phyloP scores from a whole-genome alignment of 257 asterid species.

The Nicotiana benthamiana region DNA sequence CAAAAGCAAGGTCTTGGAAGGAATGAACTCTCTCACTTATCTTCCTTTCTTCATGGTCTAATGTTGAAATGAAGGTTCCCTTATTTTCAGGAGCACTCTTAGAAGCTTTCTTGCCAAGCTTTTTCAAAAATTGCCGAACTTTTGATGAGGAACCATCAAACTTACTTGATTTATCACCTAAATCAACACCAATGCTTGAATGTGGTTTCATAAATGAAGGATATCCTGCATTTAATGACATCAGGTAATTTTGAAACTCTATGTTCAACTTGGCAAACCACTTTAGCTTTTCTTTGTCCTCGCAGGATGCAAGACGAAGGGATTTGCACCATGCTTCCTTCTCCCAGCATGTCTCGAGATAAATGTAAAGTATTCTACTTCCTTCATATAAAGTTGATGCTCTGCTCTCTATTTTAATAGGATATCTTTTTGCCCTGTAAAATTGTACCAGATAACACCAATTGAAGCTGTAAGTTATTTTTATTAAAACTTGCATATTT shows the following conservation, averaged over 20 bases:
- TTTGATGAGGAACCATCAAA: conserved; percentile 71
- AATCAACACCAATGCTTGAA: conserved; percentile 32
- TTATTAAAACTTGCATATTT: conserved; percentile 38
- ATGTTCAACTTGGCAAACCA: conserved; percentile 59
- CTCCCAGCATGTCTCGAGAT: conserved; percentile 90
- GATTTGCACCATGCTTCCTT: conserved; percentile 98
- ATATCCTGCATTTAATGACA: conserved; percentile 59
- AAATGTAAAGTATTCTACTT: conserved; percentile 52
- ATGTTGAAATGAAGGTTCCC: conserved; percentile 26
- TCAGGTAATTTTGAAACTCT: conserved; percentile 68
- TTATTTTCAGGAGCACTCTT: conserved; percentile 56
- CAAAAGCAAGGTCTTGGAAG: conserved; percentile 37
- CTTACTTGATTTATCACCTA: conserved; percentile 54
- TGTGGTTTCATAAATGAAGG: conserved; percentile 80
- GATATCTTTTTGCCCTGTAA: conserved; percentile 88
- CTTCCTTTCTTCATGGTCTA: conserved; percentile 57
- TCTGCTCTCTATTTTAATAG: conserved; percentile 79
- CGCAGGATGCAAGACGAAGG: conserved; percentile 78
- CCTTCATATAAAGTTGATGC: conserved; percentile 56
- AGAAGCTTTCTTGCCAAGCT: conserved; percentile 65
- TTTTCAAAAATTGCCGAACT: conserved; percentile 84
- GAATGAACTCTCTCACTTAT: conserved; percentile 32
- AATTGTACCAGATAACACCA: conserved; percentile 39
- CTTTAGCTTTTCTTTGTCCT: conserved; percentile 35
- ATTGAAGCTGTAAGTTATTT: conserved; percentile 39